Base-by-base conservation (phyloP, 2,329 filamentous ascomycete species). In the Sporothrix sp. region DNA sequence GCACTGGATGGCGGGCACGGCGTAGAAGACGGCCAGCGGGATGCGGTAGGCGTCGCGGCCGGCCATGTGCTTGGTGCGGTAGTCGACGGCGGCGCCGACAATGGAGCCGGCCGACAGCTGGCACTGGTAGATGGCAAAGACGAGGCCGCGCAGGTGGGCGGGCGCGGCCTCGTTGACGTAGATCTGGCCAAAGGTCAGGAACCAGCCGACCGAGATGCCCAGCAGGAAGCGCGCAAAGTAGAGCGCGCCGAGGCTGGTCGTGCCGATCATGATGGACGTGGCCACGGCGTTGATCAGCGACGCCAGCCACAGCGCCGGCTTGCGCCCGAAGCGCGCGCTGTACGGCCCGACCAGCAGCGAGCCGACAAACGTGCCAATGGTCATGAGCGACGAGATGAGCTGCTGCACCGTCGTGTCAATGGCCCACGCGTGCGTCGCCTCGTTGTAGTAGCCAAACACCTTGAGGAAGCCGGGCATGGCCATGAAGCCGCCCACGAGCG, bases 41-140 rank as follows among this genome's bases (percentile, higher is more conserved):
- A 59, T 57, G 7, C 50, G 54, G 48, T 58, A 57, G 7, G 54
- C 39, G 11, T 53, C 43, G 42, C 50, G 53, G 32, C 51, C 45
- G 18, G n/a, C 49, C 53, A 89, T 75, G 3, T 20, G 59, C 23
- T 62, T 56, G 6, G 63, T 62, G 7, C 57, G 60, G 32, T 62
- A 60, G 56, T 65, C 62, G 27, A 65, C 56, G n/a, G 59, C 55
- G 0, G 63, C 60, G 33, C 64, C 65, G 11, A 62, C 50, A 16
- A 67, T 65, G n/a, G 63, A 65, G 0, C 64, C 65, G 21, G 60
- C 58, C 27, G 60, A 63, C 16, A 67, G 56, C 28, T 63, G 59
- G 4, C 56, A 58, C 36, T 64, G 61, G 37, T 65, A 66, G n/a
- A 67, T 57, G 18, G 62, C 63, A 32, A 67, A 64, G 0, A 61